Conservation (phyloP, 176 grass and related monocot species). For the Typha latifolia region DNA sequence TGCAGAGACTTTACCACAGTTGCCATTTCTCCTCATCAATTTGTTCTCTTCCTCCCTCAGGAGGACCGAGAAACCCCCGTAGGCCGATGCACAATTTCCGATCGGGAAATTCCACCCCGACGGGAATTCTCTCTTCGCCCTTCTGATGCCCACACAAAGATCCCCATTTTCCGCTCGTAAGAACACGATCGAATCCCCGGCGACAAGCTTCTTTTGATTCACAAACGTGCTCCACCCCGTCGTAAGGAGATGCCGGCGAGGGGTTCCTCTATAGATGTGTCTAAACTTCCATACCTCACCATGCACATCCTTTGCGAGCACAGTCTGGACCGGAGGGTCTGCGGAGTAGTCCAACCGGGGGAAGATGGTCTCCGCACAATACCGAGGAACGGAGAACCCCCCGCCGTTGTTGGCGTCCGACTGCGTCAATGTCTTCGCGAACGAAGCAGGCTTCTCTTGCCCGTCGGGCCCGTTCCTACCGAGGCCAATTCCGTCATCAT, state of each 20-base stretch:
- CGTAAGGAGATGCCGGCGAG: conserved; percentile 79
- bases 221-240: conserved; percentile 99
- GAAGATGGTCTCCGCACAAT: conserved; percentile 99
- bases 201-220: conserved; percentile 97
- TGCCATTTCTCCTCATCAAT: conserved; percentile 25
- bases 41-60: conserved; percentile 34
- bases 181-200: conserved; percentile 99
- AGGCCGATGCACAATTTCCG: conserved; percentile 12
- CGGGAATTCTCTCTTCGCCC: conserved; percentile 66
- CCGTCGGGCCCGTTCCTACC: conserved; percentile 2
- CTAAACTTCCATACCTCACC: conserved; percentile 94
- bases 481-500: conserved; percentile 11
- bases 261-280: conserved; percentile 94
- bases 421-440: conserved; percentile 97
- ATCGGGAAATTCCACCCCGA: conserved; percentile 16
- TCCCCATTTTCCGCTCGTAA: conserved; percentile 74
- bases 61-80: conserved; percentile 32
- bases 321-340: conserved; percentile 88
- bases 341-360: conserved; percentile 87
- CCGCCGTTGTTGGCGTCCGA: conserved; percentile 99
- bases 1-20: not conserved
- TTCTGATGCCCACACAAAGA: conserved; percentile 88
- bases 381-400: conserved; percentile 90
- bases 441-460: conserved; percentile 54
- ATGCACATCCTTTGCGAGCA: conserved; percentile 96